A percentile compares a stretch with the other conserved stretches of the same genome.
Conservation (phyloP, 371 early-diverging fungal species). For the Catenaria anguillulae region DNA sequence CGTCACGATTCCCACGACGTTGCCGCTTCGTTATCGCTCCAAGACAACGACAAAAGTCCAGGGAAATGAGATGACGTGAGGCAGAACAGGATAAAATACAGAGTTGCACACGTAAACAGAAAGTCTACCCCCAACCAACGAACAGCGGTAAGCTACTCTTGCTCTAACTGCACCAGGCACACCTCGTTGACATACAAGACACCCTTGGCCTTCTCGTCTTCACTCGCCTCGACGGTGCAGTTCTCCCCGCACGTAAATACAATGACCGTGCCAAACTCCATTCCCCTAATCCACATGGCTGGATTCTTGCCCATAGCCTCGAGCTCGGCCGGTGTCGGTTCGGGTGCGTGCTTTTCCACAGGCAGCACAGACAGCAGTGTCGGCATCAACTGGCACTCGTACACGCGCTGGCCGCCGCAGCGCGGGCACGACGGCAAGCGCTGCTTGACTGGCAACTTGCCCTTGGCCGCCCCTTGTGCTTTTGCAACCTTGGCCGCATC, state of each 20-base stretch:
- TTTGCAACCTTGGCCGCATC: no score
- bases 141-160: neutral
- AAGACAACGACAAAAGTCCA: no score
- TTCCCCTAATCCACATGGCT: constrained; percentile 44
- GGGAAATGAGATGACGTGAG: no score
- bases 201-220: constrained; percentile 11
- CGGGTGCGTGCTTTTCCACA: constrained; percentile 20
- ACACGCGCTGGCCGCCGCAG: constrained; percentile 63
- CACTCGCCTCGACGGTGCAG: constrained; percentile 34
- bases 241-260: constrained; percentile 67
- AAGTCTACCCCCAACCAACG: no score
- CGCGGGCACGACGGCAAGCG: constrained; percentile 32
- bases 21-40: no score
- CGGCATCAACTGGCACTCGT: constrained; percentile 89
- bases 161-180: constrained; percentile 2
- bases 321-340: constrained; percentile 14
- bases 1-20: no score
- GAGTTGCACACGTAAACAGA: no score
- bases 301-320: constrained; percentile 12
- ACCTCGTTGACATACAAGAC: neutral
- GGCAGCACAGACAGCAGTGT: constrained; percentile 52
- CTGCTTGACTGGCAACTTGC: no score
- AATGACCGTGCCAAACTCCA: constrained; percentile 85
- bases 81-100: no score
- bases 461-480: no score